These are phyloP conservation scores for Trichoderma sp. DNA, from an alignment of 2,329 filamentous ascomycete genomes.

Conservation along the genomic window DNA sequence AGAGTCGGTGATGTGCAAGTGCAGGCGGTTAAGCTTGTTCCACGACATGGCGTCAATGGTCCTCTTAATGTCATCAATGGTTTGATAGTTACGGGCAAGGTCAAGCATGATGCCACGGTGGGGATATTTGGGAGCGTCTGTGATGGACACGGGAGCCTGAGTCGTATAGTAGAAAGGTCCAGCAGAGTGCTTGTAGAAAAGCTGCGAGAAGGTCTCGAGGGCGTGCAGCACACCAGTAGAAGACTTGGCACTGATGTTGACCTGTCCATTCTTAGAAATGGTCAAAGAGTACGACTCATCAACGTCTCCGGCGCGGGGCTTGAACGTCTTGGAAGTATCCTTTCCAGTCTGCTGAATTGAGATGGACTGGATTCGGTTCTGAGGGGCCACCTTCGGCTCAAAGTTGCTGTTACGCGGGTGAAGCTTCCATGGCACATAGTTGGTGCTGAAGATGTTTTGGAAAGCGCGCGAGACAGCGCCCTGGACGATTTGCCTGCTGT, in stretches of 20 bases:
- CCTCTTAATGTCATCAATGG: constrained; percentile 63
- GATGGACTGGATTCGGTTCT: constrained; percentile 54
- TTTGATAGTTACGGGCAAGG: constrained; percentile 69
- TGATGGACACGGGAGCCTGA: constrained; percentile 66
- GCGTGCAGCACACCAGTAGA: constrained; percentile 67
- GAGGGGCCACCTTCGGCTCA: constrained; percentile 54
- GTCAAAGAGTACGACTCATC: constrained; percentile 75
- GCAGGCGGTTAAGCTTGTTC: constrained; percentile 81
- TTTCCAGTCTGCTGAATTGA: constrained; percentile 59
- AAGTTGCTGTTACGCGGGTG: constrained; percentile 60
- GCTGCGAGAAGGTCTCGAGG: constrained; percentile 72
- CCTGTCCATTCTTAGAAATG: constrained; percentile 56
- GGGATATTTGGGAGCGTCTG: constrained; percentile 69
- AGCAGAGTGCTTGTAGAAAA: constrained; percentile 70
- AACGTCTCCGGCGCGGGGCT: constrained; percentile 59
- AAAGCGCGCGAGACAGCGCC: constrained; percentile 58
- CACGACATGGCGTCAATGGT: constrained; percentile 74
- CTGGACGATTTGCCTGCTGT: constrained; percentile 53
- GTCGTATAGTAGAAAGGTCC: constrained; percentile 63
- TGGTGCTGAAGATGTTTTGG: constrained; percentile 61
- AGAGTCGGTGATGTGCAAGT: constrained; percentile 77
- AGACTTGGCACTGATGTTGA: constrained; percentile 61
- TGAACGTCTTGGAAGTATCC: constrained; percentile 55
- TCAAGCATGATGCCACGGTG: constrained; percentile 82
- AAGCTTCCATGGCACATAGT: constrained; percentile 79